Conservation (phyloP, 345 rosid species). For the Hibiscus syriacus region DNA sequence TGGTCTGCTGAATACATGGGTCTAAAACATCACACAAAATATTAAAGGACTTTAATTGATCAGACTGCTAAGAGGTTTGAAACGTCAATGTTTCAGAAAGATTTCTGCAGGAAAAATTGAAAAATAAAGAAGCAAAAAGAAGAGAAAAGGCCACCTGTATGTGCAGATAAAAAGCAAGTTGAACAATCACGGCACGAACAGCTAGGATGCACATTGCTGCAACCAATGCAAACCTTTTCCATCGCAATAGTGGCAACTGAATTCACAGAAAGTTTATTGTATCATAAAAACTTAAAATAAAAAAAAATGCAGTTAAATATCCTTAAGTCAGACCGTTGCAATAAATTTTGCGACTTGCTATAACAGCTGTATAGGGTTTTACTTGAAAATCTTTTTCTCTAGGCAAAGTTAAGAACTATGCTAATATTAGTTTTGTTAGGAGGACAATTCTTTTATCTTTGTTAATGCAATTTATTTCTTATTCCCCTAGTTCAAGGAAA, state of each 20-base stretch:
- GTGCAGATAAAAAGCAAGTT: constrained; percentile 83
- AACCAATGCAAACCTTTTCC: constrained; percentile 90
- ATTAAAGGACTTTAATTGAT: constrained; percentile 5
- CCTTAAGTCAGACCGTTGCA: not conserved
- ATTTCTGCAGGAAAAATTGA: not conserved
- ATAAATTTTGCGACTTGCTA: not conserved
- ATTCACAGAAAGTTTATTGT: constrained; percentile 13
- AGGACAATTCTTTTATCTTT: not conserved
- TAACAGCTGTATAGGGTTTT: not conserved
- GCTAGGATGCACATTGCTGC: constrained; percentile 96
- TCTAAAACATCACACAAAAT: constrained; percentile 36
- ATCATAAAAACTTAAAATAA: not conserved
- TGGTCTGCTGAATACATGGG: constrained; percentile 66
- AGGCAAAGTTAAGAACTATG: not conserved
- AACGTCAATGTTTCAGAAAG: not conserved
- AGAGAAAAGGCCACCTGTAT: constrained; percentile 52
- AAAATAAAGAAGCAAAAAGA: constrained; percentile 1
- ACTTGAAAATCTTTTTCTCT: too few species aligned
- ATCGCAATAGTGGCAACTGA: constrained; percentile 81
- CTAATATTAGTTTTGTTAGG: not conserved
- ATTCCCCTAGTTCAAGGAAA: not conserved
- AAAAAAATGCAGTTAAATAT: not conserved
- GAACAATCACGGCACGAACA: constrained; percentile 90
- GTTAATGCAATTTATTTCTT: not conserved
- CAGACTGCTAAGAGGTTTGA: not conserved